These are phyloP conservation scores for Cairneyella variabilis DNA, from an alignment of 495 filamentous ascomycete species.

Conservation along the genomic window DNA sequence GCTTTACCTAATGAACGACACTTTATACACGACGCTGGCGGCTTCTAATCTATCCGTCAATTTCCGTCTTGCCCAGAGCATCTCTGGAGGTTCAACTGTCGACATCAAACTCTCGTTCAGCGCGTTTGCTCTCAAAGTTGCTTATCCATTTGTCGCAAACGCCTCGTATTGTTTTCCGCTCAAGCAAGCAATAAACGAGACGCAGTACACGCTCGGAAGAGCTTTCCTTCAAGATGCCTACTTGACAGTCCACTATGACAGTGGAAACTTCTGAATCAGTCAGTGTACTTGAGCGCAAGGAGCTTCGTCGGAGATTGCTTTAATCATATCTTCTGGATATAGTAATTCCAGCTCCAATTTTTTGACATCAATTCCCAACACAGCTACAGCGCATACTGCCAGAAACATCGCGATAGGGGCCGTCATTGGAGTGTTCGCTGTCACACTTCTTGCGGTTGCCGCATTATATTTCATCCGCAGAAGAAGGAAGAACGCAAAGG, in stretches of 20 bases:
- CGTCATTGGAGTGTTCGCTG: background rate
- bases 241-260: constrained; percentile 12
- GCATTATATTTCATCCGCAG: background rate
- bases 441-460: background rate
- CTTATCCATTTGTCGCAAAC: constrained; percentile 34
- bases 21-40: constrained; percentile 34
- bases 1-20: constrained; percentile 46
- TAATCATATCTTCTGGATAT: background rate
- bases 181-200: constrained; percentile 42
- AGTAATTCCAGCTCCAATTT: background rate
- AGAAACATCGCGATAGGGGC: background rate
- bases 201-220: constrained; percentile 51
- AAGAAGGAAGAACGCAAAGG: background rate
- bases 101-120: constrained; percentile 48
- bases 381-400: background rate
- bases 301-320: background rate
- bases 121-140: constrained; percentile 44
- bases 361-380: background rate
- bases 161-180: constrained; percentile 47
- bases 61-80: constrained; percentile 41
- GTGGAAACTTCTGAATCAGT: constrained; percentile 6
- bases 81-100: constrained; percentile 35
- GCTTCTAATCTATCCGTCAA: constrained; percentile 42
- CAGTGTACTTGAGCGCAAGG: background rate
- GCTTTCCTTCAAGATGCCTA: constrained; percentile 54